Base-by-base conservation (phyloP, 192 early-diverging fungal species). In the Phycomyces nitens region DNA sequence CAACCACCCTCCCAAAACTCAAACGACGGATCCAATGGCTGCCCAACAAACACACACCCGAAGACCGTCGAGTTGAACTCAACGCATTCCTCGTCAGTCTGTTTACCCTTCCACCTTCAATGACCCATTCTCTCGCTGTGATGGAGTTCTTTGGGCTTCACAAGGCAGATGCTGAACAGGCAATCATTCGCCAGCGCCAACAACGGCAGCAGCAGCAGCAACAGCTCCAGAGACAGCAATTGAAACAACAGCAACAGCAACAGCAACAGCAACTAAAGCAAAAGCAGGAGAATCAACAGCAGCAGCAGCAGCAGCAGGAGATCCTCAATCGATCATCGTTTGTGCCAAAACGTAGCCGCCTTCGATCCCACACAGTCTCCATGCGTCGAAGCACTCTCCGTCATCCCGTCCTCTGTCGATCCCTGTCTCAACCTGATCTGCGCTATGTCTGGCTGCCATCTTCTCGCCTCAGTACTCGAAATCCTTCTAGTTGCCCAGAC, bases 71-170 rank as follows among this genome's bases (percentile, higher is more conserved):
- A 20, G 4, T 7, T 20, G 60, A 62, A 29, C 49, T 62, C 1
- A 15, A 62, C 8, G 20, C 20, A 15, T 62, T 38, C 26, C n/a
- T 23, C 5, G 44, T 51, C 8, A 39, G 9, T 34, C 38, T 62
- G 3, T 20, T 62, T 4, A 52, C 18, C 6, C 51, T 52, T 10
- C 27, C 23, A 18, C 18, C 60, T 7, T 18, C 8, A 21, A 39
- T 62, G 12, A 62, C 21, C 14, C 27, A 53, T 9, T 49, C 42
- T 15, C 12, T 39, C 4, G n/a, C 9, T 15, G 49, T 62, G 15
- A 12, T 23, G 15, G 60, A 51, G 26, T 62, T 62, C 60, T 62
- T 62, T 62, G 60, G 60, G 1, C 26, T 16, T 20, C 47, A 51
- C 14, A 51, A 53, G 22, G 44, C 34, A 15, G 60, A 62, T 39